Base-by-base conservation (phyloP, 192 early-diverging fungal genomes). In the Diversispora eburnea region DNA sequence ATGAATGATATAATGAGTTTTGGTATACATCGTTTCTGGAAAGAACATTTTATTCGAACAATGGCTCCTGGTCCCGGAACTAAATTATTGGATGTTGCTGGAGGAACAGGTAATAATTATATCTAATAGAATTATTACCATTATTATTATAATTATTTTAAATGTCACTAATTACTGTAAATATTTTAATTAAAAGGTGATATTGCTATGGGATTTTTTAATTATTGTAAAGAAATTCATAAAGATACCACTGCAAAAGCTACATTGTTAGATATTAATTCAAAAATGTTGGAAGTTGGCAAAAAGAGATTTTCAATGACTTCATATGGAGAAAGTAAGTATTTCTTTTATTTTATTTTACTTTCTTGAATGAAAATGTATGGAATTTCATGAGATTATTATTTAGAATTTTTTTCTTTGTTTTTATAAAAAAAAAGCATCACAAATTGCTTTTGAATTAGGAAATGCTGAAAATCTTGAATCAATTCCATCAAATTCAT, bases 1-100 rank as follows among this genome's bases (percentile, higher is more conserved):
- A 98, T 99, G 97, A 98, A 98, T 84, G 96, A 98, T 70, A 90
- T 92, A 19, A 98, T 98, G 96, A 92, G 90, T 77, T 82, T 86
- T 42, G 97, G 97, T 42, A 81, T 99, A 20, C 96, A 99, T 79
- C 87, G 96, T 65, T 77, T 97, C 45, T 99, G 97, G 97, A 99
- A 99, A 76, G 94, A 97, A 75, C 88, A 94, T 76, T 93, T 94
- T 78, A 92, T 99, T 69, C 85, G 88, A 25, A 84, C 80, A 20
- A 84, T 99, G 82, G 88, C 92, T 2, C 95, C 97, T 0, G 79
- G 86, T 3, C 90, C 90, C 5, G 88, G 87, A 8, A 95, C 94
- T 43, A 89, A 87, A 64, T 85, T 98, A 5, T 81, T 99, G 54
- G 97, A 99, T 80, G 97, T 99, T 56, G 97, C 97, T 17, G 97